Percentiles rank a stretch among this genome's conserved stretches.
These are phyloP conservation scores for Nannochloropsis gaditana DNA, from an alignment of 108 stramenopile species.

Conservation along the genomic window DNA sequence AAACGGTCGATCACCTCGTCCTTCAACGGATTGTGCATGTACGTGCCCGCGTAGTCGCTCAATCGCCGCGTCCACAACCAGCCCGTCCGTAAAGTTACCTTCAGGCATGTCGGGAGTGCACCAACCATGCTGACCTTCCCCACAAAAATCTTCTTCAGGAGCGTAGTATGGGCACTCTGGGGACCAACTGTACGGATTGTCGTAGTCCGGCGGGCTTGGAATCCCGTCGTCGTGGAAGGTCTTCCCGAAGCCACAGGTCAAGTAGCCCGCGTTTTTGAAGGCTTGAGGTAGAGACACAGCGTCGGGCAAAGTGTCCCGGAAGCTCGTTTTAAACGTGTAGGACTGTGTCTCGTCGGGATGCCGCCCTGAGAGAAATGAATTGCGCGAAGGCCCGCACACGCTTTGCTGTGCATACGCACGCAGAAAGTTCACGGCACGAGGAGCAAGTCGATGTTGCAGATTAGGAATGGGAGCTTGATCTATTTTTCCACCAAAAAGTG, in stretches of 20 bases:
- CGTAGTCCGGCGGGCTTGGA: neutral
- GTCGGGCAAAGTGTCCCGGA: neutral
- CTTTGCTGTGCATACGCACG: neutral
- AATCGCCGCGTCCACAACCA: neutral
- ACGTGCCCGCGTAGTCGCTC: neutral
- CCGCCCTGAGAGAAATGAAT: neutral
- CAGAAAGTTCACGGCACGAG: neutral
- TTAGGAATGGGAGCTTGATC: neutral
- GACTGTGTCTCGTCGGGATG: neutral
- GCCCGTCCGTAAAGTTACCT: constrained; percentile 4
- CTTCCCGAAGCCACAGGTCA: neutral
- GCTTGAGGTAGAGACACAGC: constrained; percentile 19
- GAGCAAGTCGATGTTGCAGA: neutral
- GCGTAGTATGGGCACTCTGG: constrained; percentile 11
- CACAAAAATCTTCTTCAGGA: neutral
- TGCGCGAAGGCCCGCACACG: constrained; percentile 8
- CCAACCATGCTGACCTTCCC: neutral
- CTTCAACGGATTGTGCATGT: neutral
- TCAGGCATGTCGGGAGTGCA: constrained; percentile 4
- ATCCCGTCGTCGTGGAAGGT: neutral
- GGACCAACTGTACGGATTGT: constrained; percentile 3
- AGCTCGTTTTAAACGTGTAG: neutral
- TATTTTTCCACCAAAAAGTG: neutral
- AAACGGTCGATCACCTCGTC: neutral
- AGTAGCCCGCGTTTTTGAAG: constrained; percentile 2